phyloP scores from a whole-genome alignment of 306 rosid genomes.

The Vachellia collinsii region DNA sequence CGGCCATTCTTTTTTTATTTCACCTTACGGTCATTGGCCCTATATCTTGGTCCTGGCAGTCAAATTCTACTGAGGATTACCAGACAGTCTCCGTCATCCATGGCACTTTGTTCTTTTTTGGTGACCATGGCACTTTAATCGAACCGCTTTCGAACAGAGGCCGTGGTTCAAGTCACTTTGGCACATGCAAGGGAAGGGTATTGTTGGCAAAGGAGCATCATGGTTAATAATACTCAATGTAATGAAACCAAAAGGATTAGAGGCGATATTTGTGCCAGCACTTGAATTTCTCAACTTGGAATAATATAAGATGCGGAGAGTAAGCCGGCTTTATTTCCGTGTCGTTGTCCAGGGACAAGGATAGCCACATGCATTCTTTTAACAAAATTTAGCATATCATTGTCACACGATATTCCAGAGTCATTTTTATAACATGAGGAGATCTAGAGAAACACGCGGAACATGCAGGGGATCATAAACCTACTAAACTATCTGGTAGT shows the following conservation, averaged over 20 bases:
- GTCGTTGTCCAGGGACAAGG: conserved; percentile 26
- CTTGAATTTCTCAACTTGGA: not conserved
- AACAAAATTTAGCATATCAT: conserved; percentile 30
- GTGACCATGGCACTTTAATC: conserved; percentile 23
- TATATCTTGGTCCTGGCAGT: conserved; percentile 14
- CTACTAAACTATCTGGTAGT: not conserved
- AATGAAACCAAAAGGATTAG: conserved; percentile 6
- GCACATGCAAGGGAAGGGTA: conserved; percentile 14
- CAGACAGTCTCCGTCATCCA: conserved; percentile 30
- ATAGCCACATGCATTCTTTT: conserved; percentile 38
- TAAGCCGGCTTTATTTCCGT: conserved; percentile 34
- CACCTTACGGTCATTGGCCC: not conserved
- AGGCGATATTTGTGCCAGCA: conserved; percentile 29
- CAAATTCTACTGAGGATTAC: conserved; percentile 16
- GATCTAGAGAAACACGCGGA: not conserved
- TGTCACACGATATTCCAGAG: conserved; percentile 36
- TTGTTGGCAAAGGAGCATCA: not conserved
- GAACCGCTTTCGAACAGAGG: conserved; percentile 15
- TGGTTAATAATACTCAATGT: not conserved
- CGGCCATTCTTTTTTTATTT: conserved; percentile 3
- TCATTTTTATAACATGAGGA: conserved; percentile 15
- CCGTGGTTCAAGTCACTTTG: not conserved
- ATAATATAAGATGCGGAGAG: conserved; percentile 2
- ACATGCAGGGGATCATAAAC: conserved; percentile 1
- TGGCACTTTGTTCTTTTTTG: not conserved